These are phyloP conservation scores for Ophiostoma perfectum DNA, from an alignment of 2,329 filamentous ascomycete species.

Conservation along the genomic window DNA sequence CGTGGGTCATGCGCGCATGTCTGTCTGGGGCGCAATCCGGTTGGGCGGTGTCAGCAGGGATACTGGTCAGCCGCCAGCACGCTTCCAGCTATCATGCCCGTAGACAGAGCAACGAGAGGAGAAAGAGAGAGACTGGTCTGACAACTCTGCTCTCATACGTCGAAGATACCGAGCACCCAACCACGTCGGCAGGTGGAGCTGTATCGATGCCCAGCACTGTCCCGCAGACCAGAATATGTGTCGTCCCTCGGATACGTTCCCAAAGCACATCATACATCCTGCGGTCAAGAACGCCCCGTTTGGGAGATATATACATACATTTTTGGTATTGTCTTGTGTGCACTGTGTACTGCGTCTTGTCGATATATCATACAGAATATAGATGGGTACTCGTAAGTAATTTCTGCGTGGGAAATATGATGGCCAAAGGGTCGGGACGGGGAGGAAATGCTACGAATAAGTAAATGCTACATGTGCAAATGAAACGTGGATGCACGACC, in stretches of 20 bases:
- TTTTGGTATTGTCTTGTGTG: too few species aligned
- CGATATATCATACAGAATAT: too few species aligned
- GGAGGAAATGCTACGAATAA: not conserved
- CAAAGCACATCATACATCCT: too few species aligned
- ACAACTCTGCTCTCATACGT: not conserved
- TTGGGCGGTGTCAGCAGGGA: not conserved
- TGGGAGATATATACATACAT: too few species aligned
- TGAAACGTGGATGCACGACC: not conserved
- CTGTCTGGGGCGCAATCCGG: slow-evolving; percentile 2
- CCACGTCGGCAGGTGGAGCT: slow-evolving; percentile 14
- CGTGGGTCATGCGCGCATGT: not conserved
- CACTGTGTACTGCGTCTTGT: too few species aligned
- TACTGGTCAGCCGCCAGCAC: not conserved
- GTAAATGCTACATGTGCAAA: not conserved
- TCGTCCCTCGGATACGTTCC: not conserved
- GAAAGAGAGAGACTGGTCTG: not conserved
- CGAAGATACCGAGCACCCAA: not conserved
- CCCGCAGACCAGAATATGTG: not conserved
- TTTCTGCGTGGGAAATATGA: too few species aligned
- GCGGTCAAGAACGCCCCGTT: too few species aligned
- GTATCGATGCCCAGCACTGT: not conserved
- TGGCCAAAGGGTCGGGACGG: too few species aligned
- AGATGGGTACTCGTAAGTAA: too few species aligned
- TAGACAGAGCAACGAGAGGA: slow-evolving; percentile 1
- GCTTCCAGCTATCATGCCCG: not conserved